Evolutionary conservation across 108 stramenopile genomes (phyloP), one percentile per base, ranked within the genome.

Genomic region (Cyclotella cryptica): DNA sequence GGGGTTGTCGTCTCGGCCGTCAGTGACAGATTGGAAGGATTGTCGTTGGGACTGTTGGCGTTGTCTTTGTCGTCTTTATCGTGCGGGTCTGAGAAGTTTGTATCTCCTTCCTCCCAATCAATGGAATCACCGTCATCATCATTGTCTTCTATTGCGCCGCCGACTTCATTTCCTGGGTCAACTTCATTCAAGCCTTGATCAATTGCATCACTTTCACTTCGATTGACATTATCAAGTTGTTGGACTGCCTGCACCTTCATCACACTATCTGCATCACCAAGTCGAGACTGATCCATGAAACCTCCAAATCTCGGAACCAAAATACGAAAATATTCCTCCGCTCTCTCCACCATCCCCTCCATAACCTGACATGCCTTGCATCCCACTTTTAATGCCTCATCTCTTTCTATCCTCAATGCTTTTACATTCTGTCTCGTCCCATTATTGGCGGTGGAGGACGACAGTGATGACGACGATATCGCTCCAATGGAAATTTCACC

Each of bases 101-200:
- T 53, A 69, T 81, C 81, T 13, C 81, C 81, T 26, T 81, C 81
- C 40, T 81, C 81, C 81, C 81, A 81, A 26, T 75, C 74, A 65
- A 81, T 75, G 17, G 81, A 81, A 45, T 66, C 73, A 64, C 66
- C 81, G 35, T 60, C 68, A 22, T 74, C 81, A 57, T 65, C 68
- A 22, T 74, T 74, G 46, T 65, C 21, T 65, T 71, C 74, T 35
- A 57, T 51, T 30, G 28, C 5, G 49, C 53, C 22, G 17, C 11
- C 47, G 64, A 46, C 58, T n/a, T 35, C 80, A 46, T 52, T 35
- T n/a, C 18, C 44, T 42, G 14, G 9, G 18, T 40, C 5, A 62
- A 18, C 1, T 62, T 62, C 22, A 58, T 28, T 28, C 26, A 24
- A 12, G 26, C 6, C 22, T 21, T 4, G 57, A 28, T 28, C 26